Percentiles rank a stretch among this genome's conserved stretches.
These are phyloP conservation scores for Schizophyllum commune DNA, from an alignment of 1,284 basidiomycete species.

Conservation along the genomic window DNA sequence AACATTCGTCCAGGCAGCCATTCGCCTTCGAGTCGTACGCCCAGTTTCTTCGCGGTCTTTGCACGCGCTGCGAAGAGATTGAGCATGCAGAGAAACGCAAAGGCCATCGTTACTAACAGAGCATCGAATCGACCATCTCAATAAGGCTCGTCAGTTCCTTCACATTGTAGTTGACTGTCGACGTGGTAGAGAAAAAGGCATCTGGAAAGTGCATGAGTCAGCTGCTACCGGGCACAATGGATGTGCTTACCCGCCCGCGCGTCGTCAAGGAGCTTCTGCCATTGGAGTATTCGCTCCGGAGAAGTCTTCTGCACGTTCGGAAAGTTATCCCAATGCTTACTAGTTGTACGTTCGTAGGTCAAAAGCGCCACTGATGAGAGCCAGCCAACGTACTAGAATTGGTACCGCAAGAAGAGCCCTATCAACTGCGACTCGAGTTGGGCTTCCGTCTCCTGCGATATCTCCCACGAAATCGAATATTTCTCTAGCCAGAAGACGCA, in stretches of 20 bases:
- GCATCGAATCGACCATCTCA: neutral
- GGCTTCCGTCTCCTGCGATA: neutral
- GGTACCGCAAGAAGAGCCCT: slow-evolving; percentile 16
- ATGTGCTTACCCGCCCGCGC: neutral
- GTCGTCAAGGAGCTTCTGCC: neutral
- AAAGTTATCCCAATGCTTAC: slow-evolving; percentile 18
- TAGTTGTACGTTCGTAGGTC: slow-evolving; percentile 1
- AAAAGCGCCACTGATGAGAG: neutral
- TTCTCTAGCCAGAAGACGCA: slow-evolving; percentile 20
- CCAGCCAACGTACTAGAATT: slow-evolving; percentile 17
- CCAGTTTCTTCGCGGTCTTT: slow-evolving; percentile 10
- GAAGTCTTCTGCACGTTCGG: slow-evolving; percentile 11
- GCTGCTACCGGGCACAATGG: too few relatives aligned
- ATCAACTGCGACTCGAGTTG: neutral
- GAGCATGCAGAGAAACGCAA: too few relatives aligned
- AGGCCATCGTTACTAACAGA: too few relatives aligned
- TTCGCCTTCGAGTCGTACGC: neutral
- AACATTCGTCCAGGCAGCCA: neutral
- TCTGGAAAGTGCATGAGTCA: too few relatives aligned
- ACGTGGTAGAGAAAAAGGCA: slow-evolving; percentile 12
- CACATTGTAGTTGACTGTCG: slow-evolving; percentile 9
- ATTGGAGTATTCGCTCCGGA: neutral
- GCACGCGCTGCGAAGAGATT: slow-evolving; percentile 10
- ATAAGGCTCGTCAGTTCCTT: slow-evolving; percentile 12
- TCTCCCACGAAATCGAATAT: slow-evolving; percentile 5